These are phyloP conservation scores for Triticum monococcum DNA, from an alignment of 176 grass and related monocot species.

Conservation along the genomic window DNA sequence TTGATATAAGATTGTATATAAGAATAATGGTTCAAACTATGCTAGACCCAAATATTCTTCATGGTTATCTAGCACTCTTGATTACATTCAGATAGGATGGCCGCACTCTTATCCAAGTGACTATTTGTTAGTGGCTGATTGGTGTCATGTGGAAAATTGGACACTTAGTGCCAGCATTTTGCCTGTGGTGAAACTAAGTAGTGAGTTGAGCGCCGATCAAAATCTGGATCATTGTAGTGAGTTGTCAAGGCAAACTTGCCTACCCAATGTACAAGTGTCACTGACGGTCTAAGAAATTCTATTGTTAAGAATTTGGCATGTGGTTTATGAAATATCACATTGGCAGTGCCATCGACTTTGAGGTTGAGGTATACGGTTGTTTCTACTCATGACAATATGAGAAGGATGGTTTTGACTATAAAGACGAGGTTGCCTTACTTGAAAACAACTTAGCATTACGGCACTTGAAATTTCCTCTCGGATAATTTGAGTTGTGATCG, in stretches of 20 bases:
- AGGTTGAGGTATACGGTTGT: conserved; percentile 9
- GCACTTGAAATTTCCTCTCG: not conserved
- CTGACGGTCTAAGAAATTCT: not conserved
- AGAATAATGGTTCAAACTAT: not conserved
- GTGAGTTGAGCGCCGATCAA: not conserved
- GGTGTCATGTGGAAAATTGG: not conserved
- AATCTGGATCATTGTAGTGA: not conserved
- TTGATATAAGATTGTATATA: not conserved
- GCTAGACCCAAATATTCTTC: not conserved
- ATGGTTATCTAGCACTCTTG: not conserved
- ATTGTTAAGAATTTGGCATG: not conserved
- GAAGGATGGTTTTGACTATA: not conserved
- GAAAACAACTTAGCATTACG: not conserved
- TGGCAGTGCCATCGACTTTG: not conserved
- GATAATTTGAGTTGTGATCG: not conserved
- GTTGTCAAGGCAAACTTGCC: not conserved
- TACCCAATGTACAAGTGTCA: not conserved
- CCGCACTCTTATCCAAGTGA: not conserved
- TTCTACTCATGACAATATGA: not conserved
- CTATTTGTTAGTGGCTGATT: not conserved
- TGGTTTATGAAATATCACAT: conserved; percentile 4
- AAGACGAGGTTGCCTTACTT: not conserved
- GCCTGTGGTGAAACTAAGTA: not conserved
- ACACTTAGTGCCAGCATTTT: not conserved
- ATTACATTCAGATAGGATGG: not conserved